Evolutionary conservation across 2,329 filamentous ascomycete species (phyloP).

Genomic region (Cladobotryum mycophilum): DNA sequence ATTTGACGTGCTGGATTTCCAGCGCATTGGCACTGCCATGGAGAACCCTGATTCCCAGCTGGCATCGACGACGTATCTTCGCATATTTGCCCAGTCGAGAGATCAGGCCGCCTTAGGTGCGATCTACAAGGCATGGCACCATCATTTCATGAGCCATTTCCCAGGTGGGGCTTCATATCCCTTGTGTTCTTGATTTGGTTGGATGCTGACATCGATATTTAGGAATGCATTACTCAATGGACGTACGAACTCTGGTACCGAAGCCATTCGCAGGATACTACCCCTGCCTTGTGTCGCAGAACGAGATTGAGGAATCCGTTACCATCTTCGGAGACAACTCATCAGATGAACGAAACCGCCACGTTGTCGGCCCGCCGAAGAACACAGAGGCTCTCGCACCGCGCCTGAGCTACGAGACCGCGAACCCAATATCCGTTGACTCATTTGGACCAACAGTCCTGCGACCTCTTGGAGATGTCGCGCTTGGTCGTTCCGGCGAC

Average conservation of each 20-base stretch:
- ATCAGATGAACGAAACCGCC: slow-evolving; percentile 4
- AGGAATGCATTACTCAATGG: slow-evolving; percentile 37
- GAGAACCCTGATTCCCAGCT: slow-evolving; percentile 34
- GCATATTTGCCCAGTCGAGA: slow-evolving; percentile 36
- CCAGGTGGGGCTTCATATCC: slow-evolving; percentile 10
- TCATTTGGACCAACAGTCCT: slow-evolving; percentile 16
- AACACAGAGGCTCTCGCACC: slow-evolving; percentile 13
- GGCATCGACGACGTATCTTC: slow-evolving; percentile 38
- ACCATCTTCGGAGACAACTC: slow-evolving; percentile 13
- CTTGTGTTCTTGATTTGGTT: not conserved
- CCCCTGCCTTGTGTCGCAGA: slow-evolving; percentile 20
- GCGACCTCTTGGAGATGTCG: slow-evolving; percentile 24
- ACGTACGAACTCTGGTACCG: slow-evolving; percentile 32
- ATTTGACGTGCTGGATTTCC: slow-evolving; percentile 48
- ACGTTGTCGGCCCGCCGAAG: slow-evolving; percentile 15
- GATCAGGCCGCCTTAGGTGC: slow-evolving; percentile 20
- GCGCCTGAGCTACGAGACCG: slow-evolving; percentile 19
- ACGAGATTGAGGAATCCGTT: slow-evolving; percentile 26
- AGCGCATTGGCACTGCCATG: slow-evolving; percentile 25
- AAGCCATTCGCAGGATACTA: slow-evolving; percentile 18
- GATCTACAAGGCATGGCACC: slow-evolving; percentile 25
- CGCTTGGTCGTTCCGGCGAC: slow-evolving; percentile 29
- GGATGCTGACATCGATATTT: slow-evolving; percentile 3
- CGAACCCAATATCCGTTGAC: slow-evolving; percentile 5
- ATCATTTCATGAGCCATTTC: slow-evolving; percentile 37